A percentile compares a stretch with the other conserved stretches of the same genome.
Conservation (phyloP, 441 rosid species). For the Melastoma candidum region DNA sequence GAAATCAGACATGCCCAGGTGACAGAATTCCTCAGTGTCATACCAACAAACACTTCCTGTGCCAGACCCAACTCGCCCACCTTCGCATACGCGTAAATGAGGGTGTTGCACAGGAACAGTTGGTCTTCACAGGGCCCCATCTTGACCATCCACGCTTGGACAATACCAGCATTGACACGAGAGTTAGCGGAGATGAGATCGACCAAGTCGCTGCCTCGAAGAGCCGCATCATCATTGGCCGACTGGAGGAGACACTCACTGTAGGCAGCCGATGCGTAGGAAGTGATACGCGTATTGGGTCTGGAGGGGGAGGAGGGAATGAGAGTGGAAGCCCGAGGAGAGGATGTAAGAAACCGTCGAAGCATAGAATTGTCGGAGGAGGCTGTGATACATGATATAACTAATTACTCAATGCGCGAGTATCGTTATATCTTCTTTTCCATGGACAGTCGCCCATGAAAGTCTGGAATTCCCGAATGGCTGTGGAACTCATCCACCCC, state of each 20-base stretch:
- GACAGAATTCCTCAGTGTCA: constrained; percentile 54
- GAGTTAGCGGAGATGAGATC: constrained; percentile 23
- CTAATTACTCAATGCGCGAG: too few species aligned
- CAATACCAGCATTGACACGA: too few species aligned
- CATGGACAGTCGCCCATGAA: too few species aligned
- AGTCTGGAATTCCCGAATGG: too few species aligned
- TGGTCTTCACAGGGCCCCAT: too few species aligned
- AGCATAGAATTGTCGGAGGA: constrained; percentile 9
- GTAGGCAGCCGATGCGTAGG: constrained; percentile 10
- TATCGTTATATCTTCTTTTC: too few species aligned
- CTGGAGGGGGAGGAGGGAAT: neutral
- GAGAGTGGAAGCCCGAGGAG: neutral
- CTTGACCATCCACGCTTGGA: too few species aligned
- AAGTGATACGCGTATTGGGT: constrained; percentile 8
- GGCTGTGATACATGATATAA: too few species aligned
- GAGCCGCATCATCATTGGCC: constrained; percentile 3
- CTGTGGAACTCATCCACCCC: too few species aligned
- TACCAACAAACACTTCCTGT: constrained; percentile 55
- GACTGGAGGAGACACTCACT: constrained; percentile 11
- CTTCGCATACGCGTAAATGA: constrained; percentile 39
- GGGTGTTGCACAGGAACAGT: constrained; percentile 54
- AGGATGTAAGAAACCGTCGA: constrained; percentile 5
- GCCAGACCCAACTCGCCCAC: constrained; percentile 40
- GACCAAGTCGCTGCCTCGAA: constrained; percentile 15
- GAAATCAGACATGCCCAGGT: constrained; percentile 49